Evolutionary conservation across 2,329 filamentous ascomycete species (phyloP), one percentile per base, ranked within the genome.

Genomic region (Talaromyces sp.): DNA sequence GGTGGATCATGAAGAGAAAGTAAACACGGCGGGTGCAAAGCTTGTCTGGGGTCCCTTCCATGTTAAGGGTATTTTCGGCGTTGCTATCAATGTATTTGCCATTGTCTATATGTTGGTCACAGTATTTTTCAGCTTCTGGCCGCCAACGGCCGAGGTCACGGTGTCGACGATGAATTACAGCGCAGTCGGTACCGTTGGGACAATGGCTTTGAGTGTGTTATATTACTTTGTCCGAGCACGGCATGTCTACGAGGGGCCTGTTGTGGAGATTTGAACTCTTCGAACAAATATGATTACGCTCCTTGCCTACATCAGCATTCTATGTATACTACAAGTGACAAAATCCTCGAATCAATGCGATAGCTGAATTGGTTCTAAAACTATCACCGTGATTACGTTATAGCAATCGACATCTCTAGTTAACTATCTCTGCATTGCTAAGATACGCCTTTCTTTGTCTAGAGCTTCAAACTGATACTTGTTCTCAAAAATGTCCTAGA

Each of bases 111-210:
- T 82, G 1, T 67, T 75, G 2, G 74, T 81, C 22, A 73, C 82
- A 6, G 78, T 81, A 65, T 74, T 84, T 63, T 82, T 84, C 69
- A 74, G 76, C 36, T 82, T 81, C 66, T 84, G 83, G 71, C 83
- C 83, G 1, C 69, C 75, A 1, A 64, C 68, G 0, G 74, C 77
- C 31, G 68, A 75, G 2, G 77, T 81, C 1, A 76, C 73, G 0
- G 70, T 73, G 1, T 68, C 67, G 13, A 76, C 76, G 3, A 83
- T 84, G 76, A 85, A 85, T 70, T 85, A 80, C 77, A 80, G 79
- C 15, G 68, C 75, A 25, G 72, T 82, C 27, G 77, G 83, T 49
- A 81, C 81, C 36, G 71, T 69, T 45, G 74, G 74, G 6, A 73
- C 74, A 13, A 72, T 79, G 66, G 51, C 77, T 17, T 74, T 81